Evolutionary conservation across 176 grass and related monocot genomes (phyloP).

Genomic region (Cenchrus americanus): DNA sequence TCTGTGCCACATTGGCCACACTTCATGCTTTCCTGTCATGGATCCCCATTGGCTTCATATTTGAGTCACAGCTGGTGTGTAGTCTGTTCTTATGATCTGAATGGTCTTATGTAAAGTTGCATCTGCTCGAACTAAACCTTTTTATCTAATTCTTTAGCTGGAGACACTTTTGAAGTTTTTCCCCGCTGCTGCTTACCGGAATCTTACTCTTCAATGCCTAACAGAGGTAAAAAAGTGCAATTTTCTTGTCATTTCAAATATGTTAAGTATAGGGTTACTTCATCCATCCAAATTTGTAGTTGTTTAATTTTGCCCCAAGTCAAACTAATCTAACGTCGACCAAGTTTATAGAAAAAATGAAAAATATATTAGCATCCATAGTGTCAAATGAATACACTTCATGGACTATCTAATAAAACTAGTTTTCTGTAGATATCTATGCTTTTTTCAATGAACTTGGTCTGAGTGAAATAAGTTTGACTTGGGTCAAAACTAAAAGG

Average conservation of each 20-base stretch:
- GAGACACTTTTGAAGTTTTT: constrained; percentile 30
- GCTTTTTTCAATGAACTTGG: too few relatives aligned
- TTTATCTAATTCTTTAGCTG: constrained; percentile 28
- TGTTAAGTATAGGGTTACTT: not conserved
- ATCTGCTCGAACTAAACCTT: constrained; percentile 14
- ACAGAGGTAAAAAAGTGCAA: constrained; percentile 15
- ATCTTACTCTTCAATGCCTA: constrained; percentile 24
- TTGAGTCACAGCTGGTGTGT: constrained; percentile 20
- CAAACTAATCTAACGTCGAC: too few relatives aligned
- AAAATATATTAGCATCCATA: too few relatives aligned
- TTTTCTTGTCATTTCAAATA: not conserved
- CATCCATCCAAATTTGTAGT: too few relatives aligned
- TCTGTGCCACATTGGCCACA: constrained; percentile 16
- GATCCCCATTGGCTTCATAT: constrained; percentile 30
- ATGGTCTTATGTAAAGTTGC: constrained; percentile 12
- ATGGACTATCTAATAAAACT: too few relatives aligned
- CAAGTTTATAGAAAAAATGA: too few relatives aligned
- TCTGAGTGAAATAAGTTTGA: too few relatives aligned
- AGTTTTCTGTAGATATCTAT: too few relatives aligned
- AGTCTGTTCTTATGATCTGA: not conserved
- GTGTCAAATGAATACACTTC: too few relatives aligned
- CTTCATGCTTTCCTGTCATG: constrained; percentile 34
- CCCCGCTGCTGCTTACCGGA: not conserved
- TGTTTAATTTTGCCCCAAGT: too few relatives aligned
- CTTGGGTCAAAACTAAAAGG: too few relatives aligned